These are phyloP conservation scores for Schizosaccharomyces cryophilus DNA, from an alignment of 805 yeast species.

Conservation along the genomic window DNA sequence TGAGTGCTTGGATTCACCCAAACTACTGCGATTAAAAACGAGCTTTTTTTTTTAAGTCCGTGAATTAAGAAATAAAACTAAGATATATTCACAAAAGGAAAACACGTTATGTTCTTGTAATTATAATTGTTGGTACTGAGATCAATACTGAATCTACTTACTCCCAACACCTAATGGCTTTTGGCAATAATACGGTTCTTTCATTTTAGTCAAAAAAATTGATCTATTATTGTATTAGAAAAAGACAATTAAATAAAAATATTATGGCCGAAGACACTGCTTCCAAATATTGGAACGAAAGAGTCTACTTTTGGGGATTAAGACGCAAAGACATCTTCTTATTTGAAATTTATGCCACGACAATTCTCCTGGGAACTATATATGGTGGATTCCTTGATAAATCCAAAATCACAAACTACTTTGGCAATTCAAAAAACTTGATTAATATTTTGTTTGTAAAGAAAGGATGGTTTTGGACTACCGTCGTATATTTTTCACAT, in stretches of 20 bases:
- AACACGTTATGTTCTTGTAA: no score
- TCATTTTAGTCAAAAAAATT: no score
- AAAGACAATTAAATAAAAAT: not conserved
- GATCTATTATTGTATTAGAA: no score
- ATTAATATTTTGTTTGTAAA: conserved; percentile 60
- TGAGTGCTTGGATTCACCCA: no score
- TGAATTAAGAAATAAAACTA: no score
- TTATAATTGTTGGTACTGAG: no score
- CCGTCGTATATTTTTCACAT: conserved; percentile 17
- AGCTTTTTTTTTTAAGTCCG: no score
- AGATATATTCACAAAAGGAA: no score
- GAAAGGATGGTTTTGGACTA: conserved; percentile 84
- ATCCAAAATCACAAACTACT: conserved; percentile 9
- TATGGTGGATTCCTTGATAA: not conserved
- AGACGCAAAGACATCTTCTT: not conserved
- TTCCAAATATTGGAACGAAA: not conserved
- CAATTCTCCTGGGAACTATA: not conserved
- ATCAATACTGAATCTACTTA: no score
- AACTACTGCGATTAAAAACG: no score
- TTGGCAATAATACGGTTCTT: no score
- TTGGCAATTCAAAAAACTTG: conserved; percentile 32
- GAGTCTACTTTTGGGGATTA: not conserved
- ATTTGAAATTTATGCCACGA: not conserved
- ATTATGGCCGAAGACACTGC: not conserved
- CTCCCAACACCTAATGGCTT: no score